phyloP scores from a whole-genome alignment of 805 yeast species.

The Teunomyces gatunensis region DNA sequence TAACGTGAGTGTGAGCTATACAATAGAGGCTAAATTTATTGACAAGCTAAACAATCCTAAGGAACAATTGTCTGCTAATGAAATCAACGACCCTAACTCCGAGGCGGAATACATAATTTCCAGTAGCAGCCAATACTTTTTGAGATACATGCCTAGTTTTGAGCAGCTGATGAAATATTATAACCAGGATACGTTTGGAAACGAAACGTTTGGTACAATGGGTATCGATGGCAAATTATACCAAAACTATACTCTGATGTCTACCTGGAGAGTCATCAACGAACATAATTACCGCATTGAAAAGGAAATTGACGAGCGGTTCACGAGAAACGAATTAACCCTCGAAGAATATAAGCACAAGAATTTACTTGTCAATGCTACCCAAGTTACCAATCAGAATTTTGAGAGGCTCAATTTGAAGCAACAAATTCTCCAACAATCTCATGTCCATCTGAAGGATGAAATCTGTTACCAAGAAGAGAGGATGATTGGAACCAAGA shows the following conservation, averaged over 20 bases:
- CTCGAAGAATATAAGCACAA: slow-evolving; percentile 32
- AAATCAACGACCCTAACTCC: slow-evolving; percentile 35
- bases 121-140: slow-evolving; percentile 32
- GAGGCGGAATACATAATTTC: slow-evolving; percentile 37
- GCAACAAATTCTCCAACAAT: background rate
- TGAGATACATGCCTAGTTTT: slow-evolving; percentile 40
- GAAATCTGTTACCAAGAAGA: slow-evolving; percentile 8
- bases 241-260: slow-evolving; percentile 19
- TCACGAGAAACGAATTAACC: slow-evolving; percentile 24
- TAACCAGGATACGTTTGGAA: slow-evolving; percentile 24
- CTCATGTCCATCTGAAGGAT: background rate
- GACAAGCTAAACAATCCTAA: slow-evolving; percentile 39
- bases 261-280: slow-evolving; percentile 35
- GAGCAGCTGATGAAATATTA: slow-evolving; percentile 24
- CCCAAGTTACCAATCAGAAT: background rate
- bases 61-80: slow-evolving; percentile 29
- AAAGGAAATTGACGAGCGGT: slow-evolving; percentile 33
- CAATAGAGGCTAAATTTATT: slow-evolving; percentile 54
- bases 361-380: slow-evolving; percentile 21
- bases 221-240: slow-evolving; percentile 38
- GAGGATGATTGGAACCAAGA: slow-evolving; percentile 28
- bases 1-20: slow-evolving; percentile 47
- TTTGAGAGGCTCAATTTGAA: background rate
- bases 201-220: slow-evolving; percentile 25
- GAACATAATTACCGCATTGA: slow-evolving; percentile 29